Percentiles rank a stretch among this genome's conserved stretches.
phyloP scores from a whole-genome alignment of 331 rosid species.

The Cydonia oblonga region DNA sequence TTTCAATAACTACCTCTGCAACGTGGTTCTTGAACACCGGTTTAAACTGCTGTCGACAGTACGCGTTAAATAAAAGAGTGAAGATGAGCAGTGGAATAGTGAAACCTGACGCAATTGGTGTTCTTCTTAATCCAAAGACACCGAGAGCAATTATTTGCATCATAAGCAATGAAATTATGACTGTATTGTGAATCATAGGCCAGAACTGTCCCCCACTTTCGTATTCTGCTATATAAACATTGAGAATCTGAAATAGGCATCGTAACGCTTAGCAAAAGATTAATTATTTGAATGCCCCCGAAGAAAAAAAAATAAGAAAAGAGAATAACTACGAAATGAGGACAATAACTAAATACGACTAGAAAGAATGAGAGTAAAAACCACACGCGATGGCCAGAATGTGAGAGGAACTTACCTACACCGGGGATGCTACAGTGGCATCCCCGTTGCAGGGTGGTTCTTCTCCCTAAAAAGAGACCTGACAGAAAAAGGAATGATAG shows the following conservation, averaged over 20 bases:
- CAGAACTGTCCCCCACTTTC: slow-evolving; percentile 70
- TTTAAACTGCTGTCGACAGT: slow-evolving; percentile 71
- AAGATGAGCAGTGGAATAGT: slow-evolving; percentile 60
- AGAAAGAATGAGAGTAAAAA: too few relatives aligned
- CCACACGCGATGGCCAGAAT: background rate
- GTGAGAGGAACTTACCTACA: background rate
- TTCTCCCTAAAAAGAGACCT: background rate
- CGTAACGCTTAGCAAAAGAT: background rate
- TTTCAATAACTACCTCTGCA: slow-evolving; percentile 54
- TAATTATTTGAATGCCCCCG: background rate
- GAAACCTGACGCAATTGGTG: slow-evolving; percentile 69
- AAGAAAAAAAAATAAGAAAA: background rate
- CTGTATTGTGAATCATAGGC: slow-evolving; percentile 71
- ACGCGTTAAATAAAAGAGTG: slow-evolving; percentile 73
- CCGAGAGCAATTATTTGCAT: slow-evolving; percentile 86
- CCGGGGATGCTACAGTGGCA: background rate
- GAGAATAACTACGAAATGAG: too few relatives aligned
- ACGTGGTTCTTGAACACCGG: slow-evolving; percentile 48
- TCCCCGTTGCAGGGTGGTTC: background rate
- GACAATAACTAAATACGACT: too few relatives aligned
- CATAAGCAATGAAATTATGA: slow-evolving; percentile 50
- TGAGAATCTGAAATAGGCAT: slow-evolving; percentile 56
- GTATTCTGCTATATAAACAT: slow-evolving; percentile 61
- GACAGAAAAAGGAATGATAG: background rate
- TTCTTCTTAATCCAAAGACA: slow-evolving; percentile 62